phyloP scores from a whole-genome alignment of 768 basidiomycete species.

The Mrakia frigida region DNA sequence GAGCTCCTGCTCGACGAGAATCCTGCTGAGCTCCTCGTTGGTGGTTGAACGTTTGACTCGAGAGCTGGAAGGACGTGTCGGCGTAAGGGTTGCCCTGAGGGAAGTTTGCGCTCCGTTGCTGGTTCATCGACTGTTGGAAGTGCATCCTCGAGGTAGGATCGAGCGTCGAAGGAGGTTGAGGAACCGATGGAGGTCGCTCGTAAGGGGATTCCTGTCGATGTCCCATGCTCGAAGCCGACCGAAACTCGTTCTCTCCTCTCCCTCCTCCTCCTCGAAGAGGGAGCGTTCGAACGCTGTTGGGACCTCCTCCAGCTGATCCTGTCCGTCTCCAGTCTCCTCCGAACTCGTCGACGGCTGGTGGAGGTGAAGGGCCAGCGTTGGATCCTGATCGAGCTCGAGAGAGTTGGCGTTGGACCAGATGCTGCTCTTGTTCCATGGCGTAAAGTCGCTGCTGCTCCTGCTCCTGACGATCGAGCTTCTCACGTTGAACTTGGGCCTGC shows the following conservation, averaged over 20 bases:
- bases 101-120: neutral
- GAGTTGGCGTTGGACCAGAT: slow-evolving; percentile 21
- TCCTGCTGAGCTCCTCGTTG: slow-evolving; percentile 10
- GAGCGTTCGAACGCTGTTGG: neutral
- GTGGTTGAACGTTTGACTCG: slow-evolving; percentile 13
- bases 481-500: slow-evolving; percentile 22
- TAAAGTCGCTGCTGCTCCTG: slow-evolving; percentile 35
- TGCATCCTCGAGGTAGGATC: slow-evolving; percentile 6
- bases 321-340: slow-evolving; percentile 31
- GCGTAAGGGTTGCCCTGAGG: slow-evolving; percentile 1
- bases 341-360: slow-evolving; percentile 9
- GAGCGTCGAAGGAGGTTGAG: neutral
- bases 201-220: neutral
- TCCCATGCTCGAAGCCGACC: neutral
- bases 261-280: neutral
- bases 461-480: slow-evolving; percentile 36
- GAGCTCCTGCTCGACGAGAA: neutral
- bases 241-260: neutral
- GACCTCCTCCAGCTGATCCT: slow-evolving; percentile 21
- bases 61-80: slow-evolving; percentile 5
- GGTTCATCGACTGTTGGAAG: slow-evolving; percentile 4
- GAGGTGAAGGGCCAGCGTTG: neutral
- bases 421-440: slow-evolving; percentile 24
- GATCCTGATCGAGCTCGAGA: slow-evolving; percentile 9
- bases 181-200: neutral